Conservation (phyloP, 2,329 filamentous ascomycete genomes). For the Fusarium fujikuroi region DNA sequence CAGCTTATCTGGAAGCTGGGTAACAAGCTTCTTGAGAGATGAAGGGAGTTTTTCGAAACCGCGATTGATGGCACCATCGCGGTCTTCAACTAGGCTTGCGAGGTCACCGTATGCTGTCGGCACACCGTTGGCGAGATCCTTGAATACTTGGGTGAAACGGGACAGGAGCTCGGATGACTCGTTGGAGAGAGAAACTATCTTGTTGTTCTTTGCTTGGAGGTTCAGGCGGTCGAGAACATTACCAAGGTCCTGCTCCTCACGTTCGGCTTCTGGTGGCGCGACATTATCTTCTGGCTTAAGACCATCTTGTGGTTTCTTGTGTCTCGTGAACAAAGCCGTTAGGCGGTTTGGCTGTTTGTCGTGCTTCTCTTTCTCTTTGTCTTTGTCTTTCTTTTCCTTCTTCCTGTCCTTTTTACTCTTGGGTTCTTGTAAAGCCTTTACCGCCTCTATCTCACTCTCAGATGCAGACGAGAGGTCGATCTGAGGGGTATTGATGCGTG, state of each 20-base stretch:
- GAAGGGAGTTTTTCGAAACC: constrained; percentile 76
- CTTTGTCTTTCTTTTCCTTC: constrained; percentile 49
- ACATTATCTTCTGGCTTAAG: constrained; percentile 52
- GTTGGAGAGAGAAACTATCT: constrained; percentile 83
- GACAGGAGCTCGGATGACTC: constrained; percentile 85
- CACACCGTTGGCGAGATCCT: constrained; percentile 90
- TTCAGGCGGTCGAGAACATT: constrained; percentile 86
- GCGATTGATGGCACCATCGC: constrained; percentile 67
- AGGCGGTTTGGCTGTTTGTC: constrained; percentile 51
- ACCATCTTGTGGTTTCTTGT: constrained; percentile 54
- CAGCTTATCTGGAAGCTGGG: constrained; percentile 83
- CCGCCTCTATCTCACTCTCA: constrained; percentile 42
- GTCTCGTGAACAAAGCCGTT: constrained; percentile 50
- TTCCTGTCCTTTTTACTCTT: constrained; percentile 49
- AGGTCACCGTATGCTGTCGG: constrained; percentile 94
- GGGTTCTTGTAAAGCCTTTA: constrained; percentile 43
- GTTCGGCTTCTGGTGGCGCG: constrained; percentile 56
- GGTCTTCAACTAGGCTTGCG: constrained; percentile 68
- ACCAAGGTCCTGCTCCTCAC: constrained; percentile 77
- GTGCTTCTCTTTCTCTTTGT: constrained; percentile 49
- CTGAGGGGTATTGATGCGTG: constrained; percentile 61
- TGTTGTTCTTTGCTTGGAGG: constrained; percentile 84
- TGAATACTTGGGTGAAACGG: constrained; percentile 89
- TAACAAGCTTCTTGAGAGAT: constrained; percentile 87
- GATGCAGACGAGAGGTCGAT: constrained; percentile 51